Percentiles rank a stretch among this genome's conserved stretches.
Evolutionary conservation across 2,329 filamentous ascomycete species (phyloP).

Genomic region (Fusarium sp.): DNA sequence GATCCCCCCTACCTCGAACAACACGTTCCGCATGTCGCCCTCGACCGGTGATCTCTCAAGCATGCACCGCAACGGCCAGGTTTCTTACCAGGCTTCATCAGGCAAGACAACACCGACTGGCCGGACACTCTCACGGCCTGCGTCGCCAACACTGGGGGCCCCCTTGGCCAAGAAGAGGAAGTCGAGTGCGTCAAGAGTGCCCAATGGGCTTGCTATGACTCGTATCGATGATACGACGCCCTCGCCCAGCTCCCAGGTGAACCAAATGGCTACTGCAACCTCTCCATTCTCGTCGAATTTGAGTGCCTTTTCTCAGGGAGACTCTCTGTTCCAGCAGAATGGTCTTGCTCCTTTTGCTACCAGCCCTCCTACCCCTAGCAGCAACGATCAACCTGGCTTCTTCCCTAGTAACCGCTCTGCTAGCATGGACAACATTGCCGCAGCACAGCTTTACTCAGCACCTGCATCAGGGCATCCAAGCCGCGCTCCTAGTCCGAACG

Average conservation of each 20-base stretch:
- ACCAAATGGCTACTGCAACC: conserved; percentile 53
- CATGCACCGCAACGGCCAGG: conserved; percentile 60
- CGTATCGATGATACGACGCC: conserved; percentile 73
- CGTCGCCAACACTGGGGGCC: conserved; percentile 72
- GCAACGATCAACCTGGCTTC: conserved; percentile 66
- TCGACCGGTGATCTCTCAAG: conserved; percentile 69
- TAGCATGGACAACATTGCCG: conserved; percentile 69
- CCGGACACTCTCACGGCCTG: conserved; percentile 70
- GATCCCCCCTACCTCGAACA: conserved; percentile 47
- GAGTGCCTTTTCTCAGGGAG: conserved; percentile 54
- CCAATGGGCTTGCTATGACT: conserved; percentile 81
- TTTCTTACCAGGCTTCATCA: conserved; percentile 46
- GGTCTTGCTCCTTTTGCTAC: conserved; percentile 56
- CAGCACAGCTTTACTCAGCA: conserved; percentile 73
- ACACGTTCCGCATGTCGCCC: conserved; percentile 63
- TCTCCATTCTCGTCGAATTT: conserved; percentile 63
- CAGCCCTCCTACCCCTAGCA: conserved; percentile 71
- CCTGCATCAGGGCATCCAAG: conserved; percentile 77
- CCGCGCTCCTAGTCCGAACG: conserved; percentile 76
- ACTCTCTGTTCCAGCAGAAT: conserved; percentile 57
- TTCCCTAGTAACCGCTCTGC: conserved; percentile 64
- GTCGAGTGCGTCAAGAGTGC: conserved; percentile 75
- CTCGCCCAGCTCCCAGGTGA: conserved; percentile 49
- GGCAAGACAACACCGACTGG: conserved; percentile 47
- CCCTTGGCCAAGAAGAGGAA: conserved; percentile 83